These are phyloP conservation scores for Populus euphratica DNA, from an alignment of 345 rosid genomes.

Conservation along the genomic window DNA sequence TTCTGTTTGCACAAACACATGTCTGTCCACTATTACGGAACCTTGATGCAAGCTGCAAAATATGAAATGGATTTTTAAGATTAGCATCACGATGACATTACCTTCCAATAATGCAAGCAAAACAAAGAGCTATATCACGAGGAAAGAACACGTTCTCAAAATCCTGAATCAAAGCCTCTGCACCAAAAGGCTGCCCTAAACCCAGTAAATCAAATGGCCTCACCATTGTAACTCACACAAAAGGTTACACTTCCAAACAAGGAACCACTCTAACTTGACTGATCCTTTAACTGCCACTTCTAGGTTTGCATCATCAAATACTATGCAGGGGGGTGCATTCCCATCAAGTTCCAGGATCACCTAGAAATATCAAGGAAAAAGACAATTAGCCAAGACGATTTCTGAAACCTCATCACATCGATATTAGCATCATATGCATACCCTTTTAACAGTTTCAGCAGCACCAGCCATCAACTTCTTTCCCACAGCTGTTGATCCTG, in stretches of 20 bases:
- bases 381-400: slow-evolving; percentile 14
- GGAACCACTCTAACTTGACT: slow-evolving; percentile 44
- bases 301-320: slow-evolving; percentile 91
- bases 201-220: not conserved
- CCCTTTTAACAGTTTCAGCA: slow-evolving; percentile 91
- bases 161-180: not conserved
- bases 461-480: slow-evolving; percentile 97
- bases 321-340: slow-evolving; percentile 95
- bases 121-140: not conserved
- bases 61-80: slow-evolving; percentile 3
- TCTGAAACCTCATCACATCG: not conserved
- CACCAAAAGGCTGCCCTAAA: not conserved
- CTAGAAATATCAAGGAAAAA: slow-evolving; percentile 32
- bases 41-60: slow-evolving; percentile 85
- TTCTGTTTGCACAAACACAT: slow-evolving; percentile 91
- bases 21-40: slow-evolving; percentile 97
- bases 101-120: not conserved
- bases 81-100: not conserved
- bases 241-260: not conserved
- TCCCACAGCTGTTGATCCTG: slow-evolving; percentile 97
- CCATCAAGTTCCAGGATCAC: slow-evolving; percentile 95
- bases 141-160: not conserved
- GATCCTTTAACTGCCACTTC: slow-evolving; percentile 93
- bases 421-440: slow-evolving; percentile 26
- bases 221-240: not conserved